Evolutionary conservation across 805 yeast species (phyloP).

Genomic region (Zygosaccharomyces bisporus): DNA sequence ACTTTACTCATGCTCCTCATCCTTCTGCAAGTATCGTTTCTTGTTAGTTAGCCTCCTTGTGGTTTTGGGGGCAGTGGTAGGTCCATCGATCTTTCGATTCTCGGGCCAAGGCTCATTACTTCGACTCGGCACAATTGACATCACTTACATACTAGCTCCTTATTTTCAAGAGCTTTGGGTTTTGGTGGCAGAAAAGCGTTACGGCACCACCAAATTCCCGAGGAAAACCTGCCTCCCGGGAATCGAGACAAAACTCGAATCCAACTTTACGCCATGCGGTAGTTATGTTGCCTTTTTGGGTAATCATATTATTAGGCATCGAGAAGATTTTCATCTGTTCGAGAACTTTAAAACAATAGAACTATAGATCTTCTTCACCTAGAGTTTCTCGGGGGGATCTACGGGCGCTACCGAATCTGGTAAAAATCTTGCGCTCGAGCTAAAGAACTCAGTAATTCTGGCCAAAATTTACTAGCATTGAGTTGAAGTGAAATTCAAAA

Average conservation of each 20-base stretch:
- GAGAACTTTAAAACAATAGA: conserved; percentile 3
- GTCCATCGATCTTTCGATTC: neutral
- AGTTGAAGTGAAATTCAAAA: neutral
- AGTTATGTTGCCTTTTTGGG: neutral
- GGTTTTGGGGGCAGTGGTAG: neutral
- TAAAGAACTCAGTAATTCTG: neutral
- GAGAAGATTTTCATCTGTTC: neutral
- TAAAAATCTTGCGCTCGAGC: neutral
- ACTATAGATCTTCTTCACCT: neutral
- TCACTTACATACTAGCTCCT: neutral
- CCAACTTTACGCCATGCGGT: neutral
- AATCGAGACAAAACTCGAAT: neutral
- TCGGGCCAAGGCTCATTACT: neutral
- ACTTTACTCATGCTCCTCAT: no score
- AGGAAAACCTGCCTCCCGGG: no score
- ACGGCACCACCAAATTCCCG: no score
- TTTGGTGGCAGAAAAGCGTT: no score
- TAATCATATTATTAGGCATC: neutral
- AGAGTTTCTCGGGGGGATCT: neutral
- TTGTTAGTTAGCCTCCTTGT: no score
- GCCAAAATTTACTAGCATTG: conserved; percentile 4
- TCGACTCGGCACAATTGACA: neutral
- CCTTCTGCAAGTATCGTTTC: no score
- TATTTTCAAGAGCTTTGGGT: neutral
- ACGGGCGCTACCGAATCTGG: conserved; percentile 3